These are phyloP conservation scores for Garcia nutans DNA, from an alignment of 345 rosid species.

Conservation along the genomic window DNA sequence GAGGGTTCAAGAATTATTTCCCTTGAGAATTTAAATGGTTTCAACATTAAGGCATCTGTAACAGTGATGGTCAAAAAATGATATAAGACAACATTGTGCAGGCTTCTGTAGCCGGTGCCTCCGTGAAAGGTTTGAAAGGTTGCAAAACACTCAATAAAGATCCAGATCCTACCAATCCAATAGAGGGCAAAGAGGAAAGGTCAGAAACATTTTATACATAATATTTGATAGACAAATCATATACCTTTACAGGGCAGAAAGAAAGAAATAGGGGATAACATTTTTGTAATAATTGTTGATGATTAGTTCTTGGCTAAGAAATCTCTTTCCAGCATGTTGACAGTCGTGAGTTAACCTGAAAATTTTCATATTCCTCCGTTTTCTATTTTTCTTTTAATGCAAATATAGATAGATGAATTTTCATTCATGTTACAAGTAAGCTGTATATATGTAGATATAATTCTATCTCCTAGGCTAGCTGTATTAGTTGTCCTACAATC, in stretches of 20 bases:
- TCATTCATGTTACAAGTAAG: too few species aligned
- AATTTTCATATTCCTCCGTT: neutral
- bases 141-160: conserved; percentile 87
- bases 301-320: neutral
- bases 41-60: conserved; percentile 3
- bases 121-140: conserved; percentile 79
- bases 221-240: neutral
- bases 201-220: conserved; percentile 23
- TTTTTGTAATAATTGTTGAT: neutral
- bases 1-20: neutral
- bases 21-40: neutral
- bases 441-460: too few species aligned
- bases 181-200: conserved; percentile 86
- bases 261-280: neutral
- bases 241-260: neutral
- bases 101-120: conserved; percentile 79
- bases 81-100: conserved; percentile 31
- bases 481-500: too few species aligned
- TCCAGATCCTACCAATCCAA: conserved; percentile 83
- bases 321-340: neutral
- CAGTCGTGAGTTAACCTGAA: neutral
- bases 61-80: neutral
- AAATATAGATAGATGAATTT: neutral
- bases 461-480: too few species aligned
- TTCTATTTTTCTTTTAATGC: neutral